Base-by-base conservation (phyloP, 1,284 basidiomycete species). In the Amylostereum areolatum region DNA sequence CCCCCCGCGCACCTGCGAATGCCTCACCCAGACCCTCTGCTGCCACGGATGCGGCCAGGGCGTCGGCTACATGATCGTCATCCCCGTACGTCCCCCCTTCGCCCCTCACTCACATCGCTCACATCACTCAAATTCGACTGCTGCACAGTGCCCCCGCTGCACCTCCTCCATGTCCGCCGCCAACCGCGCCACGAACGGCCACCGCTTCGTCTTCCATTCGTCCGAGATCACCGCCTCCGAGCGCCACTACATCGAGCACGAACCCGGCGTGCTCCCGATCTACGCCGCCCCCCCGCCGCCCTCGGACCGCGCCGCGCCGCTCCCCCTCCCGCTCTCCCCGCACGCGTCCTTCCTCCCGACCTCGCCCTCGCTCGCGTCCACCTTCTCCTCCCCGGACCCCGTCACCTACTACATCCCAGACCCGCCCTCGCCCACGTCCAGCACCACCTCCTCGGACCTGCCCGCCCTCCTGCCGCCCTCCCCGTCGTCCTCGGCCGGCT, bases 161-260 rank as follows among this genome's bases (percentile, higher is more conserved):
- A 88, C 83, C 18, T 78, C 80, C n/a, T 83, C 82, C 2, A 78
- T 80, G 48, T 73, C 74, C 44, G 74, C 73, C 3, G 77, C 75
- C 51, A 83, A 83, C 61, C 82, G 81, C 57, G 79, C 75, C 25
- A 87, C 85, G 43, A 93, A 92, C 64, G 89, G 89, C 4, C 90
- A 94, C 62, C 83, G 90, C 27, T 92, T 89, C 61, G 90, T 94
- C 30, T 91, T 93, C 64, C 89, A 92, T 69, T 86, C 88, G 46
- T 78, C 71, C 58, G 87, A 90, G 66, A 83, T 93, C 46, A 58
- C 65, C n/a, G 80, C 80, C 8, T 75, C 77, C 31, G 86, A 90
- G 62, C 79, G 91, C 32, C 74, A 78, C 54, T 89, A 89, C 60
- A 71, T 89, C 47, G 69, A 69, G 28, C 75, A 79, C 50, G 89